Conservation (phyloP, 2,329 filamentous ascomycete species). For the Aspergillus novofumigatus region DNA sequence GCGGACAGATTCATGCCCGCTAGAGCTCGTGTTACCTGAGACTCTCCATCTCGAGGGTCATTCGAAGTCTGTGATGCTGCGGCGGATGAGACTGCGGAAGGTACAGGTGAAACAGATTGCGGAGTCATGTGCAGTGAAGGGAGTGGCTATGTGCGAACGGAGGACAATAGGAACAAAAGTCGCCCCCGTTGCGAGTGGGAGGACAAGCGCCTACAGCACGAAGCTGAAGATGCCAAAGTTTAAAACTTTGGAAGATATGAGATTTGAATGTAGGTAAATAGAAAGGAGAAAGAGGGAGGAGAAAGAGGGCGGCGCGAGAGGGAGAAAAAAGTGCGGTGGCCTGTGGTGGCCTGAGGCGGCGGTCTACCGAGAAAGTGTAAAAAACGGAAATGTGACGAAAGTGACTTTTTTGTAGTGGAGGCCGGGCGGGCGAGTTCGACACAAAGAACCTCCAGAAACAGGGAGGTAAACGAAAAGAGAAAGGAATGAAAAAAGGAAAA, state of each 20-base stretch:
- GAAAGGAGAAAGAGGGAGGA: slow-evolving; percentile 3
- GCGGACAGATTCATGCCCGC: slow-evolving; percentile 41
- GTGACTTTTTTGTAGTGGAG: slow-evolving; percentile 10
- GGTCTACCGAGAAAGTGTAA: not conserved
- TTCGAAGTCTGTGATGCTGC: slow-evolving; percentile 38
- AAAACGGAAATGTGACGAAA: slow-evolving; percentile 17
- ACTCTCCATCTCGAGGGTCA: slow-evolving; percentile 35
- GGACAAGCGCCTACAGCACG: slow-evolving; percentile 22
- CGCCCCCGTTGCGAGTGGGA: slow-evolving; percentile 18
- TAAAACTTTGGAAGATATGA: slow-evolving; percentile 7
- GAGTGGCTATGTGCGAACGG: slow-evolving; percentile 16
- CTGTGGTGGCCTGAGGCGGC: slow-evolving; percentile 18
- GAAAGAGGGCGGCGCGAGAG: slow-evolving; percentile 4
- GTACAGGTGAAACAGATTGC: slow-evolving; percentile 38
- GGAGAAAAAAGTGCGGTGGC: slow-evolving; percentile 20
- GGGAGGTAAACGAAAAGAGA: slow-evolving; percentile 5
- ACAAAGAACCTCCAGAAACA: not conserved
- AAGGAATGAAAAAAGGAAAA: slow-evolving; percentile 1
- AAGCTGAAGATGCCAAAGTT: slow-evolving; percentile 20
- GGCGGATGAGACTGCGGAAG: slow-evolving; percentile 42
- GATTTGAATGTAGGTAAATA: not conserved
- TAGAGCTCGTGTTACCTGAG: slow-evolving; percentile 41
- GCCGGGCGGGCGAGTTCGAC: not conserved
- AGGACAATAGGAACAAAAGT: slow-evolving; percentile 19
- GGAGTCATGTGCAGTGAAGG: slow-evolving; percentile 41